A percentile compares a stretch with the other conserved stretches of the same genome.
These are phyloP conservation scores for Usnea hakonensis DNA, from an alignment of 495 filamentous ascomycete genomes.

Conservation along the genomic window DNA sequence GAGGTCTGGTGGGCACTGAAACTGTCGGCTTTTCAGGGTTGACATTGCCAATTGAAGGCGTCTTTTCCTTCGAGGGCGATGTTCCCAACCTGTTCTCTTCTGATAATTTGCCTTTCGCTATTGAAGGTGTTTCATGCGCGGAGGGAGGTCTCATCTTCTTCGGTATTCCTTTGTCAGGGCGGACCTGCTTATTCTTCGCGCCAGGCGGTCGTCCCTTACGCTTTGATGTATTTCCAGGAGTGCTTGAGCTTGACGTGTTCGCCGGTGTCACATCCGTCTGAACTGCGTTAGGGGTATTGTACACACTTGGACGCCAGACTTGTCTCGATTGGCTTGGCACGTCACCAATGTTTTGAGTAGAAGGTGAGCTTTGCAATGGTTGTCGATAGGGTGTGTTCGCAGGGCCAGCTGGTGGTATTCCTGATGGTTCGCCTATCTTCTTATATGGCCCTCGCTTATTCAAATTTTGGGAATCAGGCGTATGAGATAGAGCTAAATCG, in stretches of 20 bases:
- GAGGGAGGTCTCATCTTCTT: background rate
- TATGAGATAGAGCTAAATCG: background rate
- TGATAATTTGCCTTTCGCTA: background rate
- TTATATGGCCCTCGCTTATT: background rate
- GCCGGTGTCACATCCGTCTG: conserved; percentile 17
- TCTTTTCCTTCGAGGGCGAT: background rate
- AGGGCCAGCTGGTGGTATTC: background rate
- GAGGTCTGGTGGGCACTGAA: conserved; percentile 3
- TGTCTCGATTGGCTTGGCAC: background rate
- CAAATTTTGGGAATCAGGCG: background rate
- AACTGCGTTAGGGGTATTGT: background rate
- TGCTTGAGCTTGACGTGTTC: conserved; percentile 13
- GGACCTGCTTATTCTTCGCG: conserved; percentile 17
- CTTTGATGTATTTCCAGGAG: conserved; percentile 6
- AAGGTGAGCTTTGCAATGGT: background rate
- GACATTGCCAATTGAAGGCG: background rate
- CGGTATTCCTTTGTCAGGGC: conserved; percentile 15
- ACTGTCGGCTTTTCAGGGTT: background rate
- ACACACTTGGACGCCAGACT: background rate
- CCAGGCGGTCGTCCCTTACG: conserved; percentile 16
- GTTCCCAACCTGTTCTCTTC: background rate
- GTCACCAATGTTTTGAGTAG: background rate
- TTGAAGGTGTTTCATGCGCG: background rate
- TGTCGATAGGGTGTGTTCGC: background rate
- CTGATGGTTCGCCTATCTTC: background rate